A percentile compares a stretch with the other conserved stretches of the same genome.
Evolutionary conservation across 2,329 filamentous ascomycete genomes (phyloP).

Genomic region (Sporothrix luriei): DNA sequence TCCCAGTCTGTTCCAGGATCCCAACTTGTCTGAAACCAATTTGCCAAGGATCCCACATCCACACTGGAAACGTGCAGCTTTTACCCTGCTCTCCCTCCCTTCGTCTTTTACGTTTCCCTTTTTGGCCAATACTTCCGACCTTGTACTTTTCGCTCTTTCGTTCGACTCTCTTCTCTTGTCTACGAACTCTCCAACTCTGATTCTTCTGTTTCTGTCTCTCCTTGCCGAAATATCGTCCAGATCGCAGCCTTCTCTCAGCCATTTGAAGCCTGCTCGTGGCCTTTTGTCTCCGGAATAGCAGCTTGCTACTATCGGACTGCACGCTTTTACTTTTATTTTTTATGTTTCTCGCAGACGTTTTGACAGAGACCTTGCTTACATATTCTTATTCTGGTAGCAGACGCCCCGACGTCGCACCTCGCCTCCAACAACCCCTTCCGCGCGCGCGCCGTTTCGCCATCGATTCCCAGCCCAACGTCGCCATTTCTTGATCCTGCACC

Average conservation of each 20-base stretch:
- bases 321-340: not conserved
- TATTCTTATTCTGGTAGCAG: constrained; percentile 32
- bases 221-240: not conserved
- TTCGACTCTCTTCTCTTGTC: not conserved
- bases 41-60: constrained; percentile 26
- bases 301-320: constrained; percentile 35
- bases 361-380: constrained; percentile 27
- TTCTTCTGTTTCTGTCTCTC: constrained; percentile 17
- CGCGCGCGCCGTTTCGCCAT: constrained; percentile 28
- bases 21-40: constrained; percentile 31
- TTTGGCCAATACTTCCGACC: constrained; percentile 13
- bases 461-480: constrained; percentile 29
- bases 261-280: not conserved
- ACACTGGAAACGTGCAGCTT: constrained; percentile 26
- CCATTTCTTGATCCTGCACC: constrained; percentile 29
- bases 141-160: not conserved
- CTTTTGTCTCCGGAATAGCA: constrained; percentile 15
- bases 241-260: not conserved
- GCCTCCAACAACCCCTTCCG: constrained; percentile 33
- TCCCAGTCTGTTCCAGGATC: constrained; percentile 24
- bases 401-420: constrained; percentile 35
- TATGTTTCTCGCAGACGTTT: not conserved
- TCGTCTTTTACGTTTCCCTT: constrained; percentile 23
- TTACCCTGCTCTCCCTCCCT: not conserved
- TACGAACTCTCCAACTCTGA: not conserved